Percentiles rank a stretch among this genome's conserved stretches.
Conservation (phyloP, 176 grass and related monocot species). For the Carex kokanica region DNA sequence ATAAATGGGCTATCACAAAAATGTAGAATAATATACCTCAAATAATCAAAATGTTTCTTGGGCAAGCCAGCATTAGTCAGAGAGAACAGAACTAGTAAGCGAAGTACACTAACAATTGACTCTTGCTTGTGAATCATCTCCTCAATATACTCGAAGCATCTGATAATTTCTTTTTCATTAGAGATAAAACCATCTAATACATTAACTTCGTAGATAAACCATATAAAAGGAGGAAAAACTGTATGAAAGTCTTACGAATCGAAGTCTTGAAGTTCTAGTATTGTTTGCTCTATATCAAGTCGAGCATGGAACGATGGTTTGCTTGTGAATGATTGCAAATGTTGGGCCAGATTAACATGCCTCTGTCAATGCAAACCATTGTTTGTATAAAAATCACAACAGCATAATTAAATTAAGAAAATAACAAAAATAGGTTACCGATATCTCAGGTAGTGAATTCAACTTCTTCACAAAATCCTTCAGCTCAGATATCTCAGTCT, state of each 20-base stretch:
- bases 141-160: conserved; percentile 97
- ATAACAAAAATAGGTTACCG: conserved; percentile 43
- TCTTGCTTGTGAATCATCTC: conserved; percentile 99
- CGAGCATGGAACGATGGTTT: conserved; percentile 86
- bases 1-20: background rate
- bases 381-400: conserved; percentile 24
- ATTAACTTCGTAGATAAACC: background rate
- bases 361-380: conserved; percentile 48
- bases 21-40: conserved; percentile 56
- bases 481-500: conserved; percentile 96
- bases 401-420: conserved; percentile 21
- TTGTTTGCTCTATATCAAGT: conserved; percentile 87
- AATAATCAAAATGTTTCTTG: conserved; percentile 83
- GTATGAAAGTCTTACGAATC: conserved; percentile 61
- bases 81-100: conserved; percentile 83
- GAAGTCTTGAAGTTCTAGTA: conserved; percentile 82
- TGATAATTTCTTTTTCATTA: conserved; percentile 31
- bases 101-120: conserved; percentile 72
- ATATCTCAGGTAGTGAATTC: conserved; percentile 89
- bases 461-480: conserved; percentile 97
- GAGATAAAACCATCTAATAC: background rate
- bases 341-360: conserved; percentile 93
- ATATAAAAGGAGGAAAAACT: conserved; percentile 14
- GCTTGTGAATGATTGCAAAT: conserved; percentile 94
- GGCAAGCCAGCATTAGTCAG: conserved; percentile 90